Percentiles rank a stretch among this genome's conserved stretches.
Evolutionary conservation across 129 eudicot species (phyloP).

Genomic region (Chrysanthemum seticuspe): DNA sequence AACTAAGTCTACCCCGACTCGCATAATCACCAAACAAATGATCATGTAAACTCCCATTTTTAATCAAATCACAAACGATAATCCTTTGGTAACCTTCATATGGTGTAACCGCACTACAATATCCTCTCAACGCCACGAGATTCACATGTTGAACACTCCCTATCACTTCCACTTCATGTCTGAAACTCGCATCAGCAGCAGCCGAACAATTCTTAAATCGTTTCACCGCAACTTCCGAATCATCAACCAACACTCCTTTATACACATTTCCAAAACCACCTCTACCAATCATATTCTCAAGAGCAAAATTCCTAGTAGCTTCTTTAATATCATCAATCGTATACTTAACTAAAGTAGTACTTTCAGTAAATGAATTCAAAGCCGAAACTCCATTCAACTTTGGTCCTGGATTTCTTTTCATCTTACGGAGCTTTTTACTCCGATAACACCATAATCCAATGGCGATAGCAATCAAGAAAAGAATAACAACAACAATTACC

Average conservation of each 20-base stretch:
- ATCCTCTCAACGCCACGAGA: conserved; percentile 74
- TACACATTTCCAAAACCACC: conserved; percentile 98
- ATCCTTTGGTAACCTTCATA: conserved; percentile 84
- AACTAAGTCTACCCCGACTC: conserved; percentile 37
- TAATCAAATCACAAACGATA: conserved; percentile 80
- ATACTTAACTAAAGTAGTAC: conserved; percentile 56
- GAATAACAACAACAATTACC: too few species aligned
- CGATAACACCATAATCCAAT: conserved; percentile 17
- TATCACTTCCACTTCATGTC: conserved; percentile 88
- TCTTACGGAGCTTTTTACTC: conserved; percentile 17
- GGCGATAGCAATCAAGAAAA: too few species aligned
- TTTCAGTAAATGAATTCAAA: conserved; percentile 56
- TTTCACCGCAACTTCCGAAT: conserved; percentile 79
- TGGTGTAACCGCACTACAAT: conserved; percentile 70
- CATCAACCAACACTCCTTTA: conserved; percentile 66
- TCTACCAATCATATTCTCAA: conserved; percentile 65
- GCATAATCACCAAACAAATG: conserved; percentile 51
- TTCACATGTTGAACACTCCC: conserved; percentile 93
- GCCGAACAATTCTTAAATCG: conserved; percentile 88
- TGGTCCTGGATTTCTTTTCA: background rate
- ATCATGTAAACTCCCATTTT: conserved; percentile 83
- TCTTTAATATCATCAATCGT: conserved; percentile 66
- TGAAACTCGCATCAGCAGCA: conserved; percentile 69
- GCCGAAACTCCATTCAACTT: conserved; percentile 36
- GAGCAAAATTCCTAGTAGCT: conserved; percentile 67